Evolutionary conservation across 2,329 filamentous ascomycete genomes (phyloP), one percentile per base, ranked within the genome.

Genomic region (Alternaria sp.): DNA sequence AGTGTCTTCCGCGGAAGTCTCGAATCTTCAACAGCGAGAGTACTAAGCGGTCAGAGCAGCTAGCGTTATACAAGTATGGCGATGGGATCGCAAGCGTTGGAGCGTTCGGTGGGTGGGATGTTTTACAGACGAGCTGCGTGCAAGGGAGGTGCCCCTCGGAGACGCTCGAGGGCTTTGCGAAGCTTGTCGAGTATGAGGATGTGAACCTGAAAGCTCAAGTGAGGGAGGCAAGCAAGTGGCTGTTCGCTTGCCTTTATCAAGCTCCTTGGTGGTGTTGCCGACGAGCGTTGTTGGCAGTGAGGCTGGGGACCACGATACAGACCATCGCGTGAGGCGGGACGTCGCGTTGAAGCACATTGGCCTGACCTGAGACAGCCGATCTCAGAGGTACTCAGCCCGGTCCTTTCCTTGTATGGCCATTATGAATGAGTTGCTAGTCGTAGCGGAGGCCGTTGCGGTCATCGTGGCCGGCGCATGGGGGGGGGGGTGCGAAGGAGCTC

Each of bases 401-500:
- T 21, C 21, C 9, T 24, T 42, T 21, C 11, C n/a, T 31, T 37
- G 9, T 37, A 11, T 33, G 4, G 5, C 29, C 37, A 24, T 13
- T 37, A 17, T 39, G 10, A 36, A 49, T 8, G 24, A 28, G 42
- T 13, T 44, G 40, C 36, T 36, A 37, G 13, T n/a, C 31, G 44
- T 13, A 31, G 17, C 36, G 36, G 24, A 44, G 42, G 42, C 13
- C 49, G 17, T 54, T 36, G 42, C 33, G 29, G 37, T n/a, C 49
- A 28, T 50, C 26, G 44, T 45, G 11, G 11, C 17, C n/a, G 44
- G 41, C 23, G 34, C n/a, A 17, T 10, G 29, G n/a, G 24, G 24
- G 17, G 29, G n/a, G 24, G 24, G 17, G 51, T 41, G 23, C 26
- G 40, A 46, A 24, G 45, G 29, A 45, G 51, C 46, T 37, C 42